Base-by-base conservation (phyloP, 306 rosid genomes). In the Myrica gale region DNA sequence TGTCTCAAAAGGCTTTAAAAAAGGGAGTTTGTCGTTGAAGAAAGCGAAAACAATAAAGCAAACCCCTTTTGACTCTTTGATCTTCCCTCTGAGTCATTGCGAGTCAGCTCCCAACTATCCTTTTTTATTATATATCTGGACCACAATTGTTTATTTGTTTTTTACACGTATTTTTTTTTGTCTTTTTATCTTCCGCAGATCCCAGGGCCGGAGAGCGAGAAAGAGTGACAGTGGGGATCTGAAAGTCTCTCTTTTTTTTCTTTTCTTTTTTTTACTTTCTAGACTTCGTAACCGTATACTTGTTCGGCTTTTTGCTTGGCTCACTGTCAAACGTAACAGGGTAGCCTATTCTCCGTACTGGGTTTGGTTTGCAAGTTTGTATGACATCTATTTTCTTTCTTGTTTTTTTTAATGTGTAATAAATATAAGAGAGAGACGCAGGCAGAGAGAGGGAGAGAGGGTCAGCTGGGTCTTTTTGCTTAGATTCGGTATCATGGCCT, bases 161-260 rank as follows among this genome's bases (percentile, higher is more conserved):
- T 51, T 16, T 5, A 17, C 45, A n/a, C n/a, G 58, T 32, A 17
- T 45, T 74, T 51, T 47, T 47, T 8, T 46, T 9, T 83, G 86
- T 88, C 85, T 17, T 23, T 80, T 80, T 84, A 82, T 85, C 76
- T 77, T 83, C 84, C 80, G 75, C 92, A 87, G 91, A 89, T 85
- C 82, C 82, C 80, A 85, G 48, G 50, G 76, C 55, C 83, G 75
- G 85, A 75, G 73, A 79, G 79, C 26, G 63, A 65, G 60, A 21
- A 79, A 5, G 73, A 44, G 61, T 63, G 60, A n/a, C 80, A 5
- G 54, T 12, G 66, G 65, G 82, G 84, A 89, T 84, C 89, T 81
- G 86, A 83, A 80, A 68, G 7, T 7, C 26, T 32, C 1, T 56
- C 15, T 52, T 3, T 68, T 81, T 70, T 55, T n/a, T n/a, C n/a